Conservation (phyloP, 371 early-diverging fungal species). For the Zopfochytrium polystomum region DNA sequence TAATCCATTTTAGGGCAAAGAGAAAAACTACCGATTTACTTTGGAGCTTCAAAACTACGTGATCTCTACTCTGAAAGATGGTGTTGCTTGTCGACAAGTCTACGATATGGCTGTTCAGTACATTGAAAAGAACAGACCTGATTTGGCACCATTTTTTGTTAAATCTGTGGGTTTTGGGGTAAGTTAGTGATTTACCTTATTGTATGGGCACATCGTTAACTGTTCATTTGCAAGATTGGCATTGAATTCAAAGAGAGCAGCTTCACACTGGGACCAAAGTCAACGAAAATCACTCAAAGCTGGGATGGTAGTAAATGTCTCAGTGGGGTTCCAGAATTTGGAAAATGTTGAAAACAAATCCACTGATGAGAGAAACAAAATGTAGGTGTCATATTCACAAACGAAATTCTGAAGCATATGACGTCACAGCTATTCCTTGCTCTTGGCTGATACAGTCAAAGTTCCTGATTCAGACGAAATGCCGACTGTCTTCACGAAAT, state of each 20-base stretch:
- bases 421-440: constrained; percentile 67
- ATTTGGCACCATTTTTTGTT: constrained; percentile 75
- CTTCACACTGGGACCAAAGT: constrained; percentile 72
- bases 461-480: constrained; percentile 63
- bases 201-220: not conserved
- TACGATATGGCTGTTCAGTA: constrained; percentile 67
- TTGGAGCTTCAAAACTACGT: constrained; percentile 76
- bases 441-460: constrained; percentile 78
- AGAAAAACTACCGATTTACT: constrained; percentile 87
- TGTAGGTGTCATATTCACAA: constrained; percentile 27
- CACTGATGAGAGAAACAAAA: constrained; percentile 62
- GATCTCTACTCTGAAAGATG: constrained; percentile 68
- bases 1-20: constrained; percentile 58
- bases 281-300: constrained; percentile 62
- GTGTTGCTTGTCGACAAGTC: constrained; percentile 71
- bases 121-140: constrained; percentile 77
- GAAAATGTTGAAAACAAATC: constrained; percentile 61
- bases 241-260: constrained; percentile 89
- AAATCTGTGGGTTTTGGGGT: constrained; percentile 87
- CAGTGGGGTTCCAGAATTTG: constrained; percentile 83
- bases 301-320: constrained; percentile 83
- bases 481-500: constrained; percentile 68
- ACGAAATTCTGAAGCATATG: not conserved
- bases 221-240: constrained; percentile 60
- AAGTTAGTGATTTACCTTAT: constrained; percentile 12